Conservation (phyloP, 768 basidiomycete species). For the Hortiboletus campestris region DNA sequence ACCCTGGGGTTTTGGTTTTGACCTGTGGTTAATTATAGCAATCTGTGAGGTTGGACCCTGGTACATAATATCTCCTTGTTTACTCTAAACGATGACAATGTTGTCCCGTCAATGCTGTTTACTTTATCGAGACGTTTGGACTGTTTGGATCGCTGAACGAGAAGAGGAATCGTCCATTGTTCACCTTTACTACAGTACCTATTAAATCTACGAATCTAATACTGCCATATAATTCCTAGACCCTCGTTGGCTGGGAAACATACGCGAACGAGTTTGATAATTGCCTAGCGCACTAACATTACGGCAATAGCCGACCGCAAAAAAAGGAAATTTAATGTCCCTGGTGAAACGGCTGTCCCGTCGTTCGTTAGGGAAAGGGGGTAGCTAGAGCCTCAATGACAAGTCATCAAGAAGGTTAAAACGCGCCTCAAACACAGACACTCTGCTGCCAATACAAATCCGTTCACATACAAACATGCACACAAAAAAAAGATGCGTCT, state of each 20-base stretch:
- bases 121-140: not conserved
- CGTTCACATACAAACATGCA: not conserved
- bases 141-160: not conserved
- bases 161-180: not conserved
- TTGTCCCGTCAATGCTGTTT: not conserved
- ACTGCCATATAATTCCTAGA: not conserved
- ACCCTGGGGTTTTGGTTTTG: not conserved
- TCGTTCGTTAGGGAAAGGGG: not conserved
- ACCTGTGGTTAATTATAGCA: not conserved
- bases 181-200: not conserved
- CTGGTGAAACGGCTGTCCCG: not conserved
- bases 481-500: not conserved
- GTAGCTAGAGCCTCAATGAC: not conserved
- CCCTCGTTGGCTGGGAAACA: not conserved
- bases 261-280: not conserved
- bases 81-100: not conserved
- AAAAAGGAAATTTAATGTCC: not conserved
- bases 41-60: conserved; percentile 6
- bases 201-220: conserved; percentile 1
- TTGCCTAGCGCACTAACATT: conserved; percentile 3
- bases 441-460: not conserved
- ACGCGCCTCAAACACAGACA: not conserved
- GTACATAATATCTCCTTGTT: conserved; percentile 3
- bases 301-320: not conserved
- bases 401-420: not conserved